Evolutionary conservation across 1,284 basidiomycete species (phyloP).

Genomic region (Takashimella koratensis): DNA sequence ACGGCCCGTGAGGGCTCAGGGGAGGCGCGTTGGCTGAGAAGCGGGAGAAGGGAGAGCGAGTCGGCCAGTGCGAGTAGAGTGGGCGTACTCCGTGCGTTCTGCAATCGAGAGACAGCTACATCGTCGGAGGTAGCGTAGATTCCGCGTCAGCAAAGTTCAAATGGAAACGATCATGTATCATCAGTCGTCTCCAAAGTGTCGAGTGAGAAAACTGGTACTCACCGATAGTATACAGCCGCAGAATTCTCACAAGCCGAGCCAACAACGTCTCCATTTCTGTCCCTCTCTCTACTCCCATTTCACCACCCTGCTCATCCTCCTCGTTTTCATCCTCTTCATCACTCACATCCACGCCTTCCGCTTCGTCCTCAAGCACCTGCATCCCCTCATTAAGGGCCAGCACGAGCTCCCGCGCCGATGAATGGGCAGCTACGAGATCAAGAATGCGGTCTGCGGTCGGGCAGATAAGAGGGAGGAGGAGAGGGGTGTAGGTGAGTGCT

Average conservation of each 20-base stretch:
- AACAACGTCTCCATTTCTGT: constrained; percentile 48
- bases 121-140: too few species aligned
- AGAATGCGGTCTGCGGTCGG: constrained; percentile 10
- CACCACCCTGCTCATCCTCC: too few species aligned
- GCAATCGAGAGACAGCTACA: constrained; percentile 28
- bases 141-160: too few species aligned
- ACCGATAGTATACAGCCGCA: constrained; percentile 43
- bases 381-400: constrained; percentile 30
- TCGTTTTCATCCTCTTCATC: constrained; percentile 27
- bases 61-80: constrained; percentile 27
- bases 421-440: constrained; percentile 14
- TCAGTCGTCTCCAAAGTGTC: too few species aligned
- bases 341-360: constrained; percentile 27
- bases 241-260: constrained; percentile 55
- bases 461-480: constrained; percentile 9
- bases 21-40: constrained; percentile 18
- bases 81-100: constrained; percentile 27
- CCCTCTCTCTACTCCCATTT: too few species aligned
- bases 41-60: constrained; percentile 15
- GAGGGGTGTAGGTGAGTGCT: constrained; percentile 13
- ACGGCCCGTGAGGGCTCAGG: constrained; percentile 15
- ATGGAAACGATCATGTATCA: too few species aligned
- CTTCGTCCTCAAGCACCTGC: constrained; percentile 24
- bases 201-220: too few species aligned
- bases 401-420: constrained; percentile 28